Evolutionary conservation across 2,329 filamentous ascomycete genomes (phyloP), one percentile per base, ranked within the genome.

Genomic region (Byssoonygena ceratinophila): DNA sequence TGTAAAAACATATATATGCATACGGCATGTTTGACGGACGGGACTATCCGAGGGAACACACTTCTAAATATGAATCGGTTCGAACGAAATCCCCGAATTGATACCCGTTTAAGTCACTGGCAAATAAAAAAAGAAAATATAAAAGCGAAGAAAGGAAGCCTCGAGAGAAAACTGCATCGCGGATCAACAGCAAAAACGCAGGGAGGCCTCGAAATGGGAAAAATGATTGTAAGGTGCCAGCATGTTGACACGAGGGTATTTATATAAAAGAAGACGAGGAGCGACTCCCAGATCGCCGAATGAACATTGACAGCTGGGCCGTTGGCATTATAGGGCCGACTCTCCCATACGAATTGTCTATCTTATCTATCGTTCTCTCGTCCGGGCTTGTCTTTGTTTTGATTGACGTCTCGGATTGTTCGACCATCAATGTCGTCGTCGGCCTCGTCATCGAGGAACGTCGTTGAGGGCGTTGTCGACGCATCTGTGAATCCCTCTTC

Each of bases 401-500:
- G 39, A 14, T n/a, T 32, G 22, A 51, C 49, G 12, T 51, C 40
- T 44, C 49, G 49, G 37, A 51, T 51, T 7, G 49, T 51, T 20
- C 16, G 49, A 27, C 49, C 22, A 25, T 51, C 48, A n/a, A 51
- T 7, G n/a, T 51, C 48, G 31, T 44, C 32, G 20, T 36, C 27
- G 20, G 29, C 5, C n/a, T 18, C 11, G n/a, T 53, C 43, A 25
- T 39, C 51, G 40, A 58, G 57, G 49, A 54, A 52, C 11, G 60
- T 61, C 16, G 58, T 59, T 40, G 58, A 57, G 20, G 57, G 55
- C 25, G 60, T 58, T 4, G 57, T 58, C 22, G 56, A 58, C 11
- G 59, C 55, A 53, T 59, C 59, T 40, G 60, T 60, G 51, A 49
- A 58, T 31, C 54, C 58, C 48, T 57, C 55, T 55, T 60, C 63